phyloP scores from a whole-genome alignment of 2,329 filamentous ascomycete genomes.

The Epichloe elymi region DNA sequence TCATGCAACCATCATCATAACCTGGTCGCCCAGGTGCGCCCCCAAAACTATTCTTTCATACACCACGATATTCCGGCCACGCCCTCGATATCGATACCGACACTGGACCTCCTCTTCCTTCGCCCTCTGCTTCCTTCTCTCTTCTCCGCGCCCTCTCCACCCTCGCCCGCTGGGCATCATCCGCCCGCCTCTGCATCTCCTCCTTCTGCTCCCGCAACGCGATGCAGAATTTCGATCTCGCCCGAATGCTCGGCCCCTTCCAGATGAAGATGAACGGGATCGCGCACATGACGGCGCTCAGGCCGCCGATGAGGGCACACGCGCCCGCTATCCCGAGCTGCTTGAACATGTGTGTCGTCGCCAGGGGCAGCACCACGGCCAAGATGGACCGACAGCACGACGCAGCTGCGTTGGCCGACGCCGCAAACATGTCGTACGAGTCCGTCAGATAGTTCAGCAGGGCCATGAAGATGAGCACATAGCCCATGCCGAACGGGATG shows the following conservation, averaged over 20 bases:
- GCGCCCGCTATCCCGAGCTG: conserved; percentile 34
- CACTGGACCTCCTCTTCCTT: not conserved
- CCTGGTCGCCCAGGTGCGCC: no score
- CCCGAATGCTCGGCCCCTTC: conserved; percentile 41
- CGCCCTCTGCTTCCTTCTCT: conserved; percentile 10
- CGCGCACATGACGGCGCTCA: conserved; percentile 35
- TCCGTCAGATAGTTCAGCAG: conserved; percentile 54
- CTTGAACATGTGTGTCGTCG: conserved; percentile 35
- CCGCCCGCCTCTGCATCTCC: conserved; percentile 28
- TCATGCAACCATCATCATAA: no score
- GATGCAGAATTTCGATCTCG: conserved; percentile 47
- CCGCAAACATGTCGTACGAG: conserved; percentile 52
- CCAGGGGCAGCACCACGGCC: conserved; percentile 56
- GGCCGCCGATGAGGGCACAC: conserved; percentile 35
- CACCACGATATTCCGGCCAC: no score
- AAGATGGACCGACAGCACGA: conserved; percentile 92
- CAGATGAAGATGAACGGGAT: conserved; percentile 42
- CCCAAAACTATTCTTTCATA: no score
- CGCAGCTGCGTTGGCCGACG: conserved; percentile 66
- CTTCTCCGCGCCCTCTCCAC: conserved; percentile 11
- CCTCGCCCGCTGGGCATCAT: conserved; percentile 23
- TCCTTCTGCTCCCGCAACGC: conserved; percentile 40
- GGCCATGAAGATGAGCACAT: conserved; percentile 49
- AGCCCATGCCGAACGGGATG: conserved; percentile 48
- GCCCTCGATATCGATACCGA: no score